These are phyloP conservation scores for Trypanosoma melophagium DNA, from an alignment of 208 protist species.

Conservation along the genomic window DNA sequence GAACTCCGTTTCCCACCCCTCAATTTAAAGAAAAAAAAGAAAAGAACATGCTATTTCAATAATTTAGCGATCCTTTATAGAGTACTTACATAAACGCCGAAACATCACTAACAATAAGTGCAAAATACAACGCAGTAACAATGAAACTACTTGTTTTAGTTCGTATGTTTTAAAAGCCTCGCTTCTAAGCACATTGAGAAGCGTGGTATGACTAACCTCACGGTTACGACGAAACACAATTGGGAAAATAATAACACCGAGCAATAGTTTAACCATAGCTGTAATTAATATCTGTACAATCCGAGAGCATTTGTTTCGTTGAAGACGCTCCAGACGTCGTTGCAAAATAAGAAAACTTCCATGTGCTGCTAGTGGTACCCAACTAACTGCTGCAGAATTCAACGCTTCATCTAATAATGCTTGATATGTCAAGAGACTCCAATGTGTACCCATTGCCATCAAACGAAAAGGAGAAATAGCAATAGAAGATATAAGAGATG, in stretches of 20 bases:
- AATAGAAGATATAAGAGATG: conserved; percentile 39
- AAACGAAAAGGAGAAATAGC: conserved; percentile 58
- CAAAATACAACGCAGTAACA: conserved; percentile 54
- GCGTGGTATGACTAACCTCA: conserved; percentile 41
- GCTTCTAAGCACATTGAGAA: conserved; percentile 42
- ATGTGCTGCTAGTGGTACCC: conserved; percentile 47
- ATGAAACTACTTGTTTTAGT: conserved; percentile 49
- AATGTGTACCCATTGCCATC: conserved; percentile 57
- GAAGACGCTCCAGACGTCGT: conserved; percentile 38
- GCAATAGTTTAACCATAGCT: conserved; percentile 44
- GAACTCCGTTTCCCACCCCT: neutral
- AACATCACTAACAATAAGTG: conserved; percentile 40
- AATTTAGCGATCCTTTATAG: conserved; percentile 1
- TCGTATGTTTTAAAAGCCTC: conserved; percentile 56
- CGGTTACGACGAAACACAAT: conserved; percentile 65
- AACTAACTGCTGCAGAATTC: conserved; percentile 43
- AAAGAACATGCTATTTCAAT: neutral
- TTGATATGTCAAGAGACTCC: conserved; percentile 65
- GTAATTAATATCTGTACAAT: conserved; percentile 45
- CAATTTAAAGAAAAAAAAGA: neutral
- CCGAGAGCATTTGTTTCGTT: conserved; percentile 29
- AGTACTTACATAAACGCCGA: conserved; percentile 1
- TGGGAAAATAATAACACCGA: conserved; percentile 64
- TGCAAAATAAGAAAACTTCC: conserved; percentile 33
- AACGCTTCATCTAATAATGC: conserved; percentile 64